These are phyloP conservation scores for Sugiyamaella sp. DNA, from an alignment of 1,139 yeast species.

Conservation along the genomic window DNA sequence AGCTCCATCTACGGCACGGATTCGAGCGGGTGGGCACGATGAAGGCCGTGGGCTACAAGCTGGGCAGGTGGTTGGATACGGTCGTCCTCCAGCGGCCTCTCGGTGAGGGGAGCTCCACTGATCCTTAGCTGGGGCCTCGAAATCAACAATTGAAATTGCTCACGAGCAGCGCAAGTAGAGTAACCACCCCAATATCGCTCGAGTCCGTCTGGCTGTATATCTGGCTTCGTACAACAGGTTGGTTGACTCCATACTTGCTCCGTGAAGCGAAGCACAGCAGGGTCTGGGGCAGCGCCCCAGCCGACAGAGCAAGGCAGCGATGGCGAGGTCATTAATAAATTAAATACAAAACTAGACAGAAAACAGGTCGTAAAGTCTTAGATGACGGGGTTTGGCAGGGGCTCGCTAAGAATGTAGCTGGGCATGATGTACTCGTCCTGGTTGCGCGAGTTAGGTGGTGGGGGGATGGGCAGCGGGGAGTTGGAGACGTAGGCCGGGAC, in stretches of 20 bases:
- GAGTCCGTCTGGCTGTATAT: no score
- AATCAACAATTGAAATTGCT: no score
- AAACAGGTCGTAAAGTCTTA: constrained; percentile 14
- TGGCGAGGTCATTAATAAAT: not conserved
- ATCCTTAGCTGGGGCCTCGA: constrained; percentile 5
- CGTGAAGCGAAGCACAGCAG: not conserved
- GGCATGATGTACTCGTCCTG: constrained; percentile 25
- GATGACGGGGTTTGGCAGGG: constrained; percentile 28
- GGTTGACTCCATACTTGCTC: not conserved
- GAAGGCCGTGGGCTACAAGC: constrained; percentile 20
- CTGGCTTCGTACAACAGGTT: not conserved
- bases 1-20: constrained; percentile 14
- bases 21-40: constrained; percentile 11
- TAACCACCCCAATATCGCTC: no score
- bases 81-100: constrained; percentile 15
- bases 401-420: constrained; percentile 28
- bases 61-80: constrained; percentile 19
- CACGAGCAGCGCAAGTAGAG: no score
- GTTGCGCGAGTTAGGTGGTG: constrained; percentile 16
- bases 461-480: constrained; percentile 17
- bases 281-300: not conserved
- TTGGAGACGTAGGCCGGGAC: constrained; percentile 35
- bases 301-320: not conserved
- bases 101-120: constrained; percentile 15
- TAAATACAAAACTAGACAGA: not conserved